Percentiles rank a stretch among this genome's conserved stretches.
phyloP scores from a whole-genome alignment of 1,139 yeast species.

The Hansenula sp. region DNA sequence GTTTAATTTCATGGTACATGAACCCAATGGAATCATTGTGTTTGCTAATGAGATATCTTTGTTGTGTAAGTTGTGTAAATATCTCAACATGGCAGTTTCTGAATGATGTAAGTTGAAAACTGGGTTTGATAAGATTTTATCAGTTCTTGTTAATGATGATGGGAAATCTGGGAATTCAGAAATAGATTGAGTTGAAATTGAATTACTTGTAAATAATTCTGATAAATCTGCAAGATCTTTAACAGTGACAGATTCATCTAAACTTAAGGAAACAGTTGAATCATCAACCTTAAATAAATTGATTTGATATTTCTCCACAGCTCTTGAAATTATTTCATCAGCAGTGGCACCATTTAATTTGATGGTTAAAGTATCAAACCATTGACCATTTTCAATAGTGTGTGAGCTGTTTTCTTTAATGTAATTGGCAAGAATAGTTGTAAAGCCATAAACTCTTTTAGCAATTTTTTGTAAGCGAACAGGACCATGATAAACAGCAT shows the following conservation, averaged over 20 bases:
- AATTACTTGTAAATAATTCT: constrained; percentile 47
- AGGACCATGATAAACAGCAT: constrained; percentile 96
- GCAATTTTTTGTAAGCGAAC: constrained; percentile 84
- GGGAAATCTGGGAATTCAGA: constrained; percentile 50
- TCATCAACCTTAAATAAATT: constrained; percentile 72
- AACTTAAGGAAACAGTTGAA: constrained; percentile 60
- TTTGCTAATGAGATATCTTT: constrained; percentile 91
- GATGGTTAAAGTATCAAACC: constrained; percentile 88
- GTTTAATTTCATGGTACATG: constrained; percentile 96
- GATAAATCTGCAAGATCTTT: constrained; percentile 57
- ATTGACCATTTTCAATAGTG: constrained; percentile 50
- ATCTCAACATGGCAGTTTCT: constrained; percentile 91
- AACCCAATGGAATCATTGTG: constrained; percentile 96
- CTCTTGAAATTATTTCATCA: constrained; percentile 50
- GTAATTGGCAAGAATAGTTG: constrained; percentile 63
- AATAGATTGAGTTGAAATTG: constrained; percentile 17
- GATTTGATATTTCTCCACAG: constrained; percentile 59
- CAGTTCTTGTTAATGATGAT: constrained; percentile 51
- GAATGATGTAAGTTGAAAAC: constrained; percentile 89
- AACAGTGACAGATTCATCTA: constrained; percentile 80
- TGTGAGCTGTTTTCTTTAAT: constrained; percentile 42
- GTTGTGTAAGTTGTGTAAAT: constrained; percentile 77
- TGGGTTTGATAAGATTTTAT: constrained; percentile 59
- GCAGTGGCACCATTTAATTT: constrained; percentile 47
- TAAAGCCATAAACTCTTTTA: constrained; percentile 67